A percentile compares a stretch with the other conserved stretches of the same genome.
Conservation (phyloP, 1,139 yeast genomes). For the Candida tetrigidarum region DNA sequence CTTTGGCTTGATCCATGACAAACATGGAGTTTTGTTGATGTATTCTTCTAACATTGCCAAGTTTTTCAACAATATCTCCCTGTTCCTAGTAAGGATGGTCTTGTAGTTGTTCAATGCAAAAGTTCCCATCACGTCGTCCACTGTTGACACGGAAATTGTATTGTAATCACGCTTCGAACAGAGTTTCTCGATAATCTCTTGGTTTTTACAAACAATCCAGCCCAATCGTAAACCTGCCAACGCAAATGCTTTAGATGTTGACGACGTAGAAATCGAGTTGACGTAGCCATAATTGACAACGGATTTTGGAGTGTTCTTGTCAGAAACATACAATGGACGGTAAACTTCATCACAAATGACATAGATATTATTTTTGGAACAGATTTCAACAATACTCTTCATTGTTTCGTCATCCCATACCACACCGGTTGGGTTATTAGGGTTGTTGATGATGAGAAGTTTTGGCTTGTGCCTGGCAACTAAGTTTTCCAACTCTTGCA, state of each 20-base stretch:
- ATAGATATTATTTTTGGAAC: slow-evolving; percentile 36
- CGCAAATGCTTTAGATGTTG: slow-evolving; percentile 59
- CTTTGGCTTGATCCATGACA: slow-evolving; percentile 47
- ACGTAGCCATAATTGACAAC: slow-evolving; percentile 47
- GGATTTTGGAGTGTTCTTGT: slow-evolving; percentile 29
- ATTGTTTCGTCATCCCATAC: slow-evolving; percentile 43
- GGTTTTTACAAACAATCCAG: slow-evolving; percentile 50
- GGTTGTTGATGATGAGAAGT: slow-evolving; percentile 53
- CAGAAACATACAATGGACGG: slow-evolving; percentile 54
- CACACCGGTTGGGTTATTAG: slow-evolving; percentile 60
- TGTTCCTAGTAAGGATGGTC: slow-evolving; percentile 41
- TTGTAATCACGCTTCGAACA: slow-evolving; percentile 53
- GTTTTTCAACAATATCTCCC: slow-evolving; percentile 40
- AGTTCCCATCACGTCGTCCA: slow-evolving; percentile 54
- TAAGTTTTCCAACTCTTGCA: slow-evolving; percentile 32
- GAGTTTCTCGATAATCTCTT: slow-evolving; percentile 32
- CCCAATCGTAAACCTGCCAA: slow-evolving; percentile 60
- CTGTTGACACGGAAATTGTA: slow-evolving; percentile 51
- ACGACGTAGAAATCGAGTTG: slow-evolving; percentile 52
- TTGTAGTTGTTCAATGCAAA: slow-evolving; percentile 43
- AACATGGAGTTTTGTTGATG: slow-evolving; percentile 27
- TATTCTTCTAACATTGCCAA: slow-evolving; percentile 38
- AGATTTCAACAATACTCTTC: slow-evolving; percentile 41
- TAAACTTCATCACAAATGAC: slow-evolving; percentile 60
- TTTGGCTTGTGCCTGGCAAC: slow-evolving; percentile 41